Conservation (phyloP, 2,329 filamentous ascomycete genomes). For the Colletotrichum caudatum region DNA sequence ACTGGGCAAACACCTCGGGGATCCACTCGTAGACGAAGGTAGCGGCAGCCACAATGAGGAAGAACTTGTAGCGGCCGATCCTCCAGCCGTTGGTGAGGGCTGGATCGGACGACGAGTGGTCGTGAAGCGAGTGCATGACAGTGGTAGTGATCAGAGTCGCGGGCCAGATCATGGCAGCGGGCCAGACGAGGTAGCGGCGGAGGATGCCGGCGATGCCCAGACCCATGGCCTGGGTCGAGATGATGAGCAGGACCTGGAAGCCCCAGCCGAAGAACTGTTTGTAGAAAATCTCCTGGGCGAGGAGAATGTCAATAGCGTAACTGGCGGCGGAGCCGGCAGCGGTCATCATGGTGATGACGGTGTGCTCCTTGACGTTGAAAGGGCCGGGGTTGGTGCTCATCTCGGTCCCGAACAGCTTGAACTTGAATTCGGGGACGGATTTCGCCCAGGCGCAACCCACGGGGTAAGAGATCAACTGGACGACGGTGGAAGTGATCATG, state of each 20-base stretch:
- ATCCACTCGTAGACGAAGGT: slow-evolving; percentile 58
- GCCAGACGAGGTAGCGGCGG: slow-evolving; percentile 65
- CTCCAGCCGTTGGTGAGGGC: slow-evolving; percentile 69
- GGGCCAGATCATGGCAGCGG: slow-evolving; percentile 70
- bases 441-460: slow-evolving; percentile 52
- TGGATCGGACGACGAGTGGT: slow-evolving; percentile 60
- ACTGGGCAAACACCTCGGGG: slow-evolving; percentile 39
- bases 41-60: slow-evolving; percentile 66
- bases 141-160: slow-evolving; percentile 66
- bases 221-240: slow-evolving; percentile 68
- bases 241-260: slow-evolving; percentile 65
- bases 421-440: slow-evolving; percentile 48
- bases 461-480: slow-evolving; percentile 67
- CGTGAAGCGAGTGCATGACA: slow-evolving; percentile 62
- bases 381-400: slow-evolving; percentile 55
- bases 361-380: slow-evolving; percentile 62
- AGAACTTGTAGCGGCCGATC: slow-evolving; percentile 73
- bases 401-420: slow-evolving; percentile 49
- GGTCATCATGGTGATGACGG: slow-evolving; percentile 62
- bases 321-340: slow-evolving; percentile 51
- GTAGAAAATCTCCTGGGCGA: slow-evolving; percentile 61
- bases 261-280: slow-evolving; percentile 60
- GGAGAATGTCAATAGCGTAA: slow-evolving; percentile 57
- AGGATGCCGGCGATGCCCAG: slow-evolving; percentile 68
- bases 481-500: slow-evolving; percentile 64